These are phyloP conservation scores for Chalara sp. DNA, from an alignment of 2,329 filamentous ascomycete species.

Conservation along the genomic window DNA sequence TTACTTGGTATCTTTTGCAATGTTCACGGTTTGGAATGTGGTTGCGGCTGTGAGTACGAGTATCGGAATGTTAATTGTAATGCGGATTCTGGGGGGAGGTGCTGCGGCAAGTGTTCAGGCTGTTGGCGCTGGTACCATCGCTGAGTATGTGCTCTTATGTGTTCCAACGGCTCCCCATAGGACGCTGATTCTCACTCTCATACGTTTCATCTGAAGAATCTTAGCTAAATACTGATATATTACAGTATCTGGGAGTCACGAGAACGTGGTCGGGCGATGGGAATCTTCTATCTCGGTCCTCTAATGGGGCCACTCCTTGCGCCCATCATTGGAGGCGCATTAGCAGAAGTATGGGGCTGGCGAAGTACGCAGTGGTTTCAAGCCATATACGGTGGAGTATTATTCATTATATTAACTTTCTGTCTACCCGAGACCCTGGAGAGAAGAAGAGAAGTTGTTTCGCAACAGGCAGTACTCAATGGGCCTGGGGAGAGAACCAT, in stretches of 20 bases:
- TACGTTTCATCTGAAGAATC: no score
- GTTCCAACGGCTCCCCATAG: no score
- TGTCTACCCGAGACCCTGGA: conserved; percentile 58
- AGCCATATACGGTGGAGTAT: conserved; percentile 57
- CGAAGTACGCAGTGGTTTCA: conserved; percentile 73
- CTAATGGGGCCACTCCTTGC: conserved; percentile 67
- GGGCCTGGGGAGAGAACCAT: conserved; percentile 8
- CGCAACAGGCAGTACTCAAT: neutral
- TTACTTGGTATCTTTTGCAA: conserved; percentile 65
- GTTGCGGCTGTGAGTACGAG: conserved; percentile 62
- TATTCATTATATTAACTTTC: conserved; percentile 50
- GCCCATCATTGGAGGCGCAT: conserved; percentile 68
- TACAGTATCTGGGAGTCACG: conserved; percentile 58
- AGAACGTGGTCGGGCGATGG: conserved; percentile 74
- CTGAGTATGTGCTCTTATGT: conserved; percentile 39
- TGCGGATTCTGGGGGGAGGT: conserved; percentile 68
- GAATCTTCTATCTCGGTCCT: conserved; percentile 75
- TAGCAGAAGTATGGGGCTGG: conserved; percentile 68
- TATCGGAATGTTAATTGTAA: conserved; percentile 70
- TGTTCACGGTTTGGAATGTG: conserved; percentile 66
- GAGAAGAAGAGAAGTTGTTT: conserved; percentile 1
- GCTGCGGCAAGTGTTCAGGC: conserved; percentile 76
- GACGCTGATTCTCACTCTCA: no score
- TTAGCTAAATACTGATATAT: no score
- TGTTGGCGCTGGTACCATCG: conserved; percentile 76